Percentiles rank a stretch among this genome's conserved stretches.
phyloP scores from a whole-genome alignment of 176 grass and related monocot species.

The Aechmea fasciata region DNA sequence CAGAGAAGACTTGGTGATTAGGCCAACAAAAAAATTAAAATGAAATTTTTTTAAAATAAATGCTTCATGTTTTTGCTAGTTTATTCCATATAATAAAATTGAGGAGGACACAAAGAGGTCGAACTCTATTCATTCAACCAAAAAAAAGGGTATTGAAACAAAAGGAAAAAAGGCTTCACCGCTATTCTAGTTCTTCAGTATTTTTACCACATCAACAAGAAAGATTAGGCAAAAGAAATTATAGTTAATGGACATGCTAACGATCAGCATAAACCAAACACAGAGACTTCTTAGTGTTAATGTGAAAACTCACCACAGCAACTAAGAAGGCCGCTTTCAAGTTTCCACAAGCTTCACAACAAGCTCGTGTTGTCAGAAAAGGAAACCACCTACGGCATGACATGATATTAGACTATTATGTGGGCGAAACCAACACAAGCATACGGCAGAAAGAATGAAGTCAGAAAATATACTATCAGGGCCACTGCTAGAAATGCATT shows the following conservation, averaged over 20 bases:
- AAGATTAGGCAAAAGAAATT: not conserved
- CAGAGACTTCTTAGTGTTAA: not conserved
- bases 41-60: not conserved
- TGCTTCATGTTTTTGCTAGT: not conserved
- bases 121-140: not conserved
- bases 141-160: not conserved
- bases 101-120: not conserved
- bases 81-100: not conserved
- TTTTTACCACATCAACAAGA: not conserved
- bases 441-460: not conserved
- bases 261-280: not conserved
- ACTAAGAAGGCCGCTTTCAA: conserved; percentile 95
- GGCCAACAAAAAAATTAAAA: not conserved
- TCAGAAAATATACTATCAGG: too few relatives aligned
- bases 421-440: not conserved
- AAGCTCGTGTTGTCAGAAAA: conserved; percentile 82
- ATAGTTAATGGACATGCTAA: not conserved
- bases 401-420: not conserved
- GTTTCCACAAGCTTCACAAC: conserved; percentile 95
- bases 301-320: conserved; percentile 80
- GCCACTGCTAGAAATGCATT: too few relatives aligned
- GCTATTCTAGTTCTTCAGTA: too few relatives aligned
- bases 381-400: conserved; percentile 84
- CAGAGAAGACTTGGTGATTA: not conserved
- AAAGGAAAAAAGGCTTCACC: not conserved